Base-by-base conservation (phyloP, 345 rosid genomes). In the Garcia nutans region DNA sequence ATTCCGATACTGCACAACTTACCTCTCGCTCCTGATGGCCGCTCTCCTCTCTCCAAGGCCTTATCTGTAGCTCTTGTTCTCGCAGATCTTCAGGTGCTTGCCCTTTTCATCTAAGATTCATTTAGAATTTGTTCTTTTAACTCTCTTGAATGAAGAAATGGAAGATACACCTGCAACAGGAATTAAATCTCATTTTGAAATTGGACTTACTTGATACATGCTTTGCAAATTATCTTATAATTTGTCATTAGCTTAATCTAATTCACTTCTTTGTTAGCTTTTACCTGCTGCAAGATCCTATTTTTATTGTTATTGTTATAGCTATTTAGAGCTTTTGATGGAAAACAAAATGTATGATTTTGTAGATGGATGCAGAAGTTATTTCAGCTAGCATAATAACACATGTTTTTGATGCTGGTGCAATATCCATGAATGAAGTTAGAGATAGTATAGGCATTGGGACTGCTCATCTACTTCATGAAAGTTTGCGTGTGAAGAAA, bases 321-420 rank as follows among this genome's bases (percentile, higher is more conserved):
- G 9, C 17, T 60, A 41, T 10, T 17, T 10, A 67, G 5, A 67
- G 11, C 71, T 76, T 19, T 73, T 20, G 4, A 10, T 57, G 11
- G 16, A 15, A 28, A 37, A n/a, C n/a, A 3, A 17, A 17, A 41
- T 23, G 26, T 41, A 33, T 31, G 55, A 37, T 22, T 60, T 62
- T 77, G 77, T 83, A 95, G 97, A 93, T 95, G 99, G 98, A 93
- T 80, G 97, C 94, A 13, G 98, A 95, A 85, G 98, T 93, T n/a
- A 91, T 95, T 73, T 95, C 99, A 13, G 97, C 98, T 44, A 89
- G 97, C 50, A 77, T 95, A 70, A 68, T 95, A 81, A 83, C 87
- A 52, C 94, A 90, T 61, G 87, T 83, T 23, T 78, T 95, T 9
- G 94, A 90, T 68, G 88, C 87, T 0, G 89, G 93, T 56, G 93